Evolutionary conservation across 1,284 basidiomycete genomes (phyloP).

Genomic region (Marasmius oreades): DNA sequence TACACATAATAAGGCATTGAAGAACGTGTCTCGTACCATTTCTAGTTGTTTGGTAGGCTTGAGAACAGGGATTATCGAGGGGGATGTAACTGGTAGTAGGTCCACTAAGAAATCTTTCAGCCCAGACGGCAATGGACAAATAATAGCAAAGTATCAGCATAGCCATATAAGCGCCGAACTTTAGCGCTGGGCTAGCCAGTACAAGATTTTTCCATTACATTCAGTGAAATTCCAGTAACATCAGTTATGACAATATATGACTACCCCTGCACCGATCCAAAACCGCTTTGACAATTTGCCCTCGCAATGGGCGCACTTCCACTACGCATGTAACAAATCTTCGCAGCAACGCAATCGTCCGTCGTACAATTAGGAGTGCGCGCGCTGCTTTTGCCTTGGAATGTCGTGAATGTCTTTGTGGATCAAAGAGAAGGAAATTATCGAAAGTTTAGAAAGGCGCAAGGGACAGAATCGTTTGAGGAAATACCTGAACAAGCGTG

Average conservation of each 20-base stretch:
- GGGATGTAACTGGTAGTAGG: background rate
- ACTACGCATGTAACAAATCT: slow-evolving; percentile 79
- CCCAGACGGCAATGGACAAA: background rate
- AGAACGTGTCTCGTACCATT: background rate
- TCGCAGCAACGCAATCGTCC: slow-evolving; percentile 58
- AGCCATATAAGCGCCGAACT: background rate
- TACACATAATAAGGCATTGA: background rate
- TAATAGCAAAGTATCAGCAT: background rate
- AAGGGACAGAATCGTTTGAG: too few species aligned
- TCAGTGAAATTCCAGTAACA: too few species aligned
- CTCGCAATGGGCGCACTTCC: slow-evolving; percentile 58
- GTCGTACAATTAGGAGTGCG: slow-evolving; percentile 51
- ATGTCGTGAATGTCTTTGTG: slow-evolving; percentile 53
- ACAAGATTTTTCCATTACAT: too few species aligned
- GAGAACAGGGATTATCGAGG: background rate
- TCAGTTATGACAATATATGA: background rate
- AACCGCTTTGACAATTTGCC: slow-evolving; percentile 59
- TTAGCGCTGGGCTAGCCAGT: too few species aligned
- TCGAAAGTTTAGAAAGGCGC: too few species aligned
- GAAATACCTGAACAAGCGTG: slow-evolving; percentile 44
- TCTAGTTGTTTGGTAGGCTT: background rate
- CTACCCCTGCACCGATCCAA: slow-evolving; percentile 59
- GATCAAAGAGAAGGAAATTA: too few species aligned
- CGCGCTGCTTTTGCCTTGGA: slow-evolving; percentile 69
- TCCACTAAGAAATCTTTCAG: background rate